These are phyloP conservation scores for Tuber brumale DNA, from an alignment of 495 filamentous ascomycete species.

Conservation along the genomic window DNA sequence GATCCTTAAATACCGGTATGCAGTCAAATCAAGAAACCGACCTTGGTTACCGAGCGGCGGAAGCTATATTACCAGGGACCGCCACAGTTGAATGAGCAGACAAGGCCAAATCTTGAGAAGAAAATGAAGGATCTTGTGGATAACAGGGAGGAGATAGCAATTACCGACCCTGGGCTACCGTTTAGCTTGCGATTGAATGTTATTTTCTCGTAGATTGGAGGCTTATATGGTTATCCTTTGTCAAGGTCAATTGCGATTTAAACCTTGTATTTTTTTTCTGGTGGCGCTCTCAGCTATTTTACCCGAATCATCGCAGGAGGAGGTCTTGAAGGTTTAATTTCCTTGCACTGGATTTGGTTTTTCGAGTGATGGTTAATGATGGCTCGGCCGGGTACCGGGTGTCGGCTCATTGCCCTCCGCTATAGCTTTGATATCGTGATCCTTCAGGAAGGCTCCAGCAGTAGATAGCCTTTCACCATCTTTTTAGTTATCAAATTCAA, in stretches of 20 bases:
- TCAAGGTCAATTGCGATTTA: neutral
- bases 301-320: neutral
- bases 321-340: neutral
- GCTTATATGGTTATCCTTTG: neutral
- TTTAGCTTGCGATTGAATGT: conserved; percentile 37
- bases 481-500: neutral
- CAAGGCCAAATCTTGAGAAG: conserved; percentile 70
- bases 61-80: conserved; percentile 87
- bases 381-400: neutral
- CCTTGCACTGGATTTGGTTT: neutral
- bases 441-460: neutral
- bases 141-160: conserved; percentile 56
- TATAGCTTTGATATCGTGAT: neutral
- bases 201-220: conserved; percentile 22
- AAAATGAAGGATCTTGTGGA: conserved; percentile 58
- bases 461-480: neutral
- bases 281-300: neutral
- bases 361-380: neutral
- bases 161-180: conserved; percentile 36
- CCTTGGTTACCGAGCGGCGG: conserved; percentile 68
- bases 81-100: conserved; percentile 70
- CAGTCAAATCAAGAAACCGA: conserved; percentile 77
- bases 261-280: neutral
- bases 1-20: conserved; percentile 5
- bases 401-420: neutral